Conservation (phyloP, 345 rosid species). For the Citrus trifoliata region DNA sequence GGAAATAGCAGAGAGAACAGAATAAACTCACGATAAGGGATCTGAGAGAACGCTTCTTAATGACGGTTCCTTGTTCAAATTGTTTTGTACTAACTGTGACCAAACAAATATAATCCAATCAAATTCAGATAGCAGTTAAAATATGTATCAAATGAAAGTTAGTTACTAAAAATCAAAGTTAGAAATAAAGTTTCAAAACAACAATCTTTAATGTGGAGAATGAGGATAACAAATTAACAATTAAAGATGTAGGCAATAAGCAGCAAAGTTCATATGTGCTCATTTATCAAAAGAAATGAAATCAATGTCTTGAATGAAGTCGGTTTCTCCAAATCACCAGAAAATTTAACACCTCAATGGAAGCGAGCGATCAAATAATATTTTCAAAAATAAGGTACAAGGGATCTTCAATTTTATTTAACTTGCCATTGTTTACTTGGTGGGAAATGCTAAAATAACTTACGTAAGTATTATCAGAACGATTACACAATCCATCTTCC, state of each 20-base stretch:
- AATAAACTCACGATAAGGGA: constrained; percentile 78
- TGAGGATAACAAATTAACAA: not conserved
- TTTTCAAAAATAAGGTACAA: not conserved
- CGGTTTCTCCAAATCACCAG: not conserved
- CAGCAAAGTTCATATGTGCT: not conserved
- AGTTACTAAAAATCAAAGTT: not conserved
- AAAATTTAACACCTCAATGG: not conserved
- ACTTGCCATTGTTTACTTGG: not conserved
- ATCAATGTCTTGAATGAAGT: not conserved
- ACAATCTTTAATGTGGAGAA: not conserved
- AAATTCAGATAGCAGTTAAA: not conserved
- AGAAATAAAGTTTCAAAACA: not conserved
- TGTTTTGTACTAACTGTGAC: constrained; percentile 59
- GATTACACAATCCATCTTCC: constrained; percentile 63
- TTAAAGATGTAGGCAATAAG: not conserved
- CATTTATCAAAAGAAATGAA: not conserved
- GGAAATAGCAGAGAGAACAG: constrained; percentile 6
- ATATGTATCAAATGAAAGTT: not conserved
- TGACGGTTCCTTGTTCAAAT: constrained; percentile 73
- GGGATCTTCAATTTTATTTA: not conserved
- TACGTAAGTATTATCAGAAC: constrained; percentile 63
- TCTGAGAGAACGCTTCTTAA: constrained; percentile 96
- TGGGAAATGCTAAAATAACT: constrained; percentile 21
- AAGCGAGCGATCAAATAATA: not conserved
- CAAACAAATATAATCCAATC: constrained; percentile 19